Evolutionary conservation across 257 asterid genomes (phyloP), one percentile per base, ranked within the genome.

Genomic region (Coffea canephora): DNA sequence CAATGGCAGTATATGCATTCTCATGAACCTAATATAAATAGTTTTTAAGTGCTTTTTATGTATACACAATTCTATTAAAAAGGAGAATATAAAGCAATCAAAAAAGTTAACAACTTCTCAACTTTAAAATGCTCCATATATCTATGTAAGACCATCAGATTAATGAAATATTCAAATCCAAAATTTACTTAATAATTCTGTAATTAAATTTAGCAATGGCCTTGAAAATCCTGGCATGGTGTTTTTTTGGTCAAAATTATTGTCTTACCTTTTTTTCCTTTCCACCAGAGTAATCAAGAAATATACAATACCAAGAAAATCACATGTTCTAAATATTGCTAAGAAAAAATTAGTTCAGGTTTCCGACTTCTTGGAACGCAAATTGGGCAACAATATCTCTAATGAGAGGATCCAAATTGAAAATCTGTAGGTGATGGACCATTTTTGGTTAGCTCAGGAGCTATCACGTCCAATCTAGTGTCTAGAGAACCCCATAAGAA

Each of bases 331-430:
- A 54, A 39, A 39, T 39, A 11, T 21, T 34, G 9, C 0, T 23
- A 13, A 5, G 7, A 8, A 18, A 16, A 23, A 77, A 57, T 74
- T 2, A 92, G 97, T 93, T 91, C 77, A 94, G 10, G 79, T 93
- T 98, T 43, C 99, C 99, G 18, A 95, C 89, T 86, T 95, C 98
- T 81, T 95, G 97, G 9, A 84, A 85, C 23, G 91, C 98, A 68
- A 95, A 95, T 71, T 95, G 99, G 0, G 90, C 82, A 9, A 91
- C 84, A 78, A 91, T 78, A 69, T 91, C 97, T 73, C 59, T 87
- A 0, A 88, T 68, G 14, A 92, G 43, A 1, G 92, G 94, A 70
- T 81, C 86, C 79, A 94, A 86, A 3, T 48, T 62, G 49, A 97
- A 97, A 76, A 31, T 80, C 67, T 16, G 91, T 8, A 0, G 98